Percentiles rank a stretch among this genome's conserved stretches.
These are phyloP conservation scores for Simplicillium sp. DNA, from an alignment of 2,329 filamentous ascomycete species.

Conservation along the genomic window DNA sequence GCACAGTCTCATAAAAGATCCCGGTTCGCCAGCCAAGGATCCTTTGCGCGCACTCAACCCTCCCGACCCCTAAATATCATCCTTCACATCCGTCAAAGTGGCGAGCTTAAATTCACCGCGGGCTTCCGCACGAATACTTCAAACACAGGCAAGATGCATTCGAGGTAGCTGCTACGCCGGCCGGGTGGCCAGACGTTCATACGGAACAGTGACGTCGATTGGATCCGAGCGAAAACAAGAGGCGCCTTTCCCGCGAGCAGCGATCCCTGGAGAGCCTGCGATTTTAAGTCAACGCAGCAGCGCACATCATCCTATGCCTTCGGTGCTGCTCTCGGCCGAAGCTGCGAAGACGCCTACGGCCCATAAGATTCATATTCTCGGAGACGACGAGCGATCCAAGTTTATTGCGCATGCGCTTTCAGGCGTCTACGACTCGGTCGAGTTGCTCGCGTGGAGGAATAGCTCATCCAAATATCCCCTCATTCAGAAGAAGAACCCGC, in stretches of 20 bases:
- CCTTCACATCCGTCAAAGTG: constrained; percentile 16
- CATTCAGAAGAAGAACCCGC: constrained; percentile 11
- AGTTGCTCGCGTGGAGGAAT: constrained; percentile 19
- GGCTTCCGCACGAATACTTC: constrained; percentile 32
- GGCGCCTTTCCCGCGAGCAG: background rate
- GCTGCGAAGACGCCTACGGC: constrained; percentile 20
- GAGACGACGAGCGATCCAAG: constrained; percentile 28
- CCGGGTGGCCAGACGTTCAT: constrained; percentile 26
- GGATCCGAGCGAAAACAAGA: constrained; percentile 10
- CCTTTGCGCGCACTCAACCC: constrained; percentile 3
- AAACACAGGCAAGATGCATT: constrained; percentile 25
- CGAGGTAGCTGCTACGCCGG: constrained; percentile 25
- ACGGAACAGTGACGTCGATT: constrained; percentile 18
- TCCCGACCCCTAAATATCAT: constrained; percentile 3
- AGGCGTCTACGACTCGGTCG: constrained; percentile 29
- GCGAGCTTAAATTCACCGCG: constrained; percentile 28
- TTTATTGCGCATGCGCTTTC: constrained; percentile 31
- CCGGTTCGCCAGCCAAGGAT: too few species aligned
- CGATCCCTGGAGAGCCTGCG: constrained; percentile 13
- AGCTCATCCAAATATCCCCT: constrained; percentile 20
- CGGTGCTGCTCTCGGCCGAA: constrained; percentile 23
- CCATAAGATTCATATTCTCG: constrained; percentile 31
- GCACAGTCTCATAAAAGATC: too few species aligned
- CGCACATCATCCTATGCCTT: constrained; percentile 16
- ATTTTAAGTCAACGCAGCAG: constrained; percentile 8